Conservation (phyloP, 2,329 filamentous ascomycete genomes). For the Chaetomium sp. region DNA sequence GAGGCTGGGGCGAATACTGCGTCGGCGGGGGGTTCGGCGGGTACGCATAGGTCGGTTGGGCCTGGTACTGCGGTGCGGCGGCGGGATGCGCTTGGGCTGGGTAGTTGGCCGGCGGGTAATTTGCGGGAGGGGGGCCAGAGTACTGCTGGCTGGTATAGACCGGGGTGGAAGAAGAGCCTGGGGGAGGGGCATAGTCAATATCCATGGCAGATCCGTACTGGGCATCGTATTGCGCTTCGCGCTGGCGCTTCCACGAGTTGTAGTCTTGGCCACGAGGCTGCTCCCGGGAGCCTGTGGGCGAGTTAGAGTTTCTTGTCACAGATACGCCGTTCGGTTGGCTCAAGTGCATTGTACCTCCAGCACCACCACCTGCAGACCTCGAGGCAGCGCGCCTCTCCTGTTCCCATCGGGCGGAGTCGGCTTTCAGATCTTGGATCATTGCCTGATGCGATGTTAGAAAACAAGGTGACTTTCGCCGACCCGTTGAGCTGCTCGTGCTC, state of each 20-base stretch:
- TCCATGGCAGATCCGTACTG: conserved; percentile 22
- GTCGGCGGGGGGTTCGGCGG: conserved; percentile 14
- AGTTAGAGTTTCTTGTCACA: conserved; percentile 54
- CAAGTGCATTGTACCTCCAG: conserved; percentile 53
- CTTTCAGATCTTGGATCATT: conserved; percentile 58
- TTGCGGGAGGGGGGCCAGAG: conserved; percentile 20
- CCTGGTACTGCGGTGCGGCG: conserved; percentile 9
- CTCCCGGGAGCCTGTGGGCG: conserved; percentile 38
- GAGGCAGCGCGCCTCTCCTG: conserved; percentile 52
- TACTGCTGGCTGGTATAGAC: conserved; percentile 17
- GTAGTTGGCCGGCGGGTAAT: conserved; percentile 25
- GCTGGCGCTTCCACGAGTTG: conserved; percentile 23
- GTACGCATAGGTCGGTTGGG: conserved; percentile 13
- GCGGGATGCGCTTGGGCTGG: conserved; percentile 5
- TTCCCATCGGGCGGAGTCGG: conserved; percentile 56
- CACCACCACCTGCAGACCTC: conserved; percentile 33
- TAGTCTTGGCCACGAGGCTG: conserved; percentile 32
- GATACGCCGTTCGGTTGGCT: conserved; percentile 42
- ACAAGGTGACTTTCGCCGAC: background rate
- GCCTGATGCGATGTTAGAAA: conserved; percentile 36
- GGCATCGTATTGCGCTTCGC: conserved; percentile 18
- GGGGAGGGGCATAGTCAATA: conserved; percentile 19
- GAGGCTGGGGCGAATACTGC: conserved; percentile 22
- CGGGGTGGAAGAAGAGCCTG: conserved; percentile 14
- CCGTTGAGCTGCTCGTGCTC: background rate